phyloP scores from a whole-genome alignment of 2,329 filamentous ascomycete genomes.

The Trichoderma simmonsii region DNA sequence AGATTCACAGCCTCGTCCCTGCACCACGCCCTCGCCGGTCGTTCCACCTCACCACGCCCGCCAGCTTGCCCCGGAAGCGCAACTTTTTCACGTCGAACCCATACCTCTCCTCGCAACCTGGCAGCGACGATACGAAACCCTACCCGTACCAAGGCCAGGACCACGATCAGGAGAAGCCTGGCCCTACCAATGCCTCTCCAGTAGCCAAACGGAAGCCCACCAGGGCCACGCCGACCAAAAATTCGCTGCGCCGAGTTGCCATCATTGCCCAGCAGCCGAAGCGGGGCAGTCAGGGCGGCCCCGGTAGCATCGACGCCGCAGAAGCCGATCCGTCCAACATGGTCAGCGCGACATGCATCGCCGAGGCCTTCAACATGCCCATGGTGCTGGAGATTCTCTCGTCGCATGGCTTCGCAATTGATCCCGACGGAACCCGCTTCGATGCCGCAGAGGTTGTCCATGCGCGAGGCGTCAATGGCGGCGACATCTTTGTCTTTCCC shows the following conservation, averaged over 20 bases:
- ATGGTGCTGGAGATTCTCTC: slow-evolving; percentile 55
- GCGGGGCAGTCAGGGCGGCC: slow-evolving; percentile 33
- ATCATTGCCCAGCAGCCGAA: slow-evolving; percentile 73
- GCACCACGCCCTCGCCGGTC: slow-evolving; percentile 31
- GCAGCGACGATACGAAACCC: slow-evolving; percentile 21
- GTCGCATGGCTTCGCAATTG: slow-evolving; percentile 58
- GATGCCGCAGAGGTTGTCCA: slow-evolving; percentile 62
- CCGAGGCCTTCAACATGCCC: slow-evolving; percentile 63
- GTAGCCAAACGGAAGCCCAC: slow-evolving; percentile 46
- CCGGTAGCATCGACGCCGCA: slow-evolving; percentile 24
- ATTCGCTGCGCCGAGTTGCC: slow-evolving; percentile 78
- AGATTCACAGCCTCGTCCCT: slow-evolving; percentile 29
- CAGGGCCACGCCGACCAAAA: slow-evolving; percentile 53
- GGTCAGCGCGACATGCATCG: slow-evolving; percentile 60
- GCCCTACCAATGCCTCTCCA: slow-evolving; percentile 6
- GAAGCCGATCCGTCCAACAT: slow-evolving; percentile 40
- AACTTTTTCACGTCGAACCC: slow-evolving; percentile 66
- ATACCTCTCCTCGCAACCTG: slow-evolving; percentile 41
- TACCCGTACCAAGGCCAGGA: slow-evolving; percentile 17
- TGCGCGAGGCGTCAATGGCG: slow-evolving; percentile 59
- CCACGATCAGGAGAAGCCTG: background rate
- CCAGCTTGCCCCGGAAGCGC: slow-evolving; percentile 51
- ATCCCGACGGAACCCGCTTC: slow-evolving; percentile 60
- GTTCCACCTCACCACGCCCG: slow-evolving; percentile 47
- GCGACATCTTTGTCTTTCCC: slow-evolving; percentile 93